A percentile compares a stretch with the other conserved stretches of the same genome.
phyloP scores from a whole-genome alignment of 164 flowering plant genomes.

The Euptelea pleiosperma region DNA sequence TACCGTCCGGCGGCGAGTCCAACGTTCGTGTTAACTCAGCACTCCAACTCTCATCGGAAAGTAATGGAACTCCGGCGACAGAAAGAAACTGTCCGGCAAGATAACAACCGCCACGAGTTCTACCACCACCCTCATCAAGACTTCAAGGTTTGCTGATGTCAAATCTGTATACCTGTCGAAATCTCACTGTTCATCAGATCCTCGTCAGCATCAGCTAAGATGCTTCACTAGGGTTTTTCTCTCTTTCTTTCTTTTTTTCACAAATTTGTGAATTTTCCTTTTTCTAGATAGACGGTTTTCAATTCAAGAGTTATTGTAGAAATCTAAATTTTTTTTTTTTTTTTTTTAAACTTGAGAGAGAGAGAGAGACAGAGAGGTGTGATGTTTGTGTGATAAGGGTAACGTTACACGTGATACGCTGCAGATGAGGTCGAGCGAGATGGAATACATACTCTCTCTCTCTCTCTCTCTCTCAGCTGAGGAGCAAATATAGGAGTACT shows the following conservation, averaged over 20 bases:
- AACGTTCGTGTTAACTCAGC: conserved; percentile 57
- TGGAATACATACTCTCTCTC: too few species aligned
- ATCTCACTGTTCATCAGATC: background rate
- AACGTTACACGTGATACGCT: conserved; percentile 16
- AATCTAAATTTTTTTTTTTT: too few species aligned
- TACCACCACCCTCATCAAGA: conserved; percentile 24
- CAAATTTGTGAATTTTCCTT: too few species aligned
- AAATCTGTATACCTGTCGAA: background rate
- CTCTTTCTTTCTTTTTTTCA: background rate
- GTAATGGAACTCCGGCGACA: conserved; percentile 65
- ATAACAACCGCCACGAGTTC: conserved; percentile 11
- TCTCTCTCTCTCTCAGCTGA: too few species aligned
- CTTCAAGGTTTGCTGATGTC: conserved; percentile 43
- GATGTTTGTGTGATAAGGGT: conserved; percentile 11
- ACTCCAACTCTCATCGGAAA: conserved; percentile 63
- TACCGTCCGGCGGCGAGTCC: conserved; percentile 74
- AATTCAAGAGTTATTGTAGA: too few species aligned
- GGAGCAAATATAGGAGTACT: too few species aligned
- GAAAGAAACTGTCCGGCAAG: conserved; percentile 37
- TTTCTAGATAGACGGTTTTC: too few species aligned
- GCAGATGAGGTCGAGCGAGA: conserved; percentile 6
- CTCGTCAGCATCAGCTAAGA: too few species aligned
- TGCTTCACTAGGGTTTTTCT: background rate
- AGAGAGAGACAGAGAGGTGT: background rate
- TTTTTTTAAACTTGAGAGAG: background rate